These are phyloP conservation scores for Pythium myriotylum DNA, from an alignment of 352 stramenopile genomes.

Conservation along the genomic window DNA sequence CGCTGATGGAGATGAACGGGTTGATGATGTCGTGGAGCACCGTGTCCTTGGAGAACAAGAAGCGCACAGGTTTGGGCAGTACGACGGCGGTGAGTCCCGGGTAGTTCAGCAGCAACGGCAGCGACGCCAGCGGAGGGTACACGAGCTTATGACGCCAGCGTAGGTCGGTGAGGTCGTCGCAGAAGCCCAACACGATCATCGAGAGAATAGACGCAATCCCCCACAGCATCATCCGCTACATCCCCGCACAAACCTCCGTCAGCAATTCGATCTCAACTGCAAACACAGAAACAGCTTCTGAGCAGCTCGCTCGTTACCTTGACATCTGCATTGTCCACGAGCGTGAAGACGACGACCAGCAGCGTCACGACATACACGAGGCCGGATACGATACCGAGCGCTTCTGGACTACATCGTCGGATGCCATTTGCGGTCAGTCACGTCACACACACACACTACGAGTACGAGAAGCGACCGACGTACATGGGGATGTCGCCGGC, in stretches of 20 bases:
- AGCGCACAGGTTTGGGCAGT: constrained; percentile 87
- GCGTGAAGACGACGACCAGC: constrained; percentile 66
- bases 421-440: too few species aligned
- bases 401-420: constrained; percentile 86
- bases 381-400: constrained; percentile 86
- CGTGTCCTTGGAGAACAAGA: constrained; percentile 70
- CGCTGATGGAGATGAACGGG: constrained; percentile 66
- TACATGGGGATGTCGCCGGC: constrained; percentile 88
- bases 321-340: constrained; percentile 68
- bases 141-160: constrained; percentile 96
- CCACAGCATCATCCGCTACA: constrained; percentile 78
- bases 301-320: constrained; percentile 35
- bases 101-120: constrained; percentile 97
- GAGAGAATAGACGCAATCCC: constrained; percentile 85
- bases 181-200: constrained; percentile 93
- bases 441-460: too few species aligned
- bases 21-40: constrained; percentile 59
- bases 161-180: constrained; percentile 97
- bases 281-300: neutral
- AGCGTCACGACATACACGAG: constrained; percentile 81
- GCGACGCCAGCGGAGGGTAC: constrained; percentile 94
- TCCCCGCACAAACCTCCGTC: neutral
- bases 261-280: neutral
- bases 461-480: too few species aligned
- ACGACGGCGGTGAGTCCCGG: constrained; percentile 94